Evolutionary conservation across 495 filamentous ascomycete genomes (phyloP), one percentile per base, ranked within the genome.

Genomic region (Alectoria sarmentosa): DNA sequence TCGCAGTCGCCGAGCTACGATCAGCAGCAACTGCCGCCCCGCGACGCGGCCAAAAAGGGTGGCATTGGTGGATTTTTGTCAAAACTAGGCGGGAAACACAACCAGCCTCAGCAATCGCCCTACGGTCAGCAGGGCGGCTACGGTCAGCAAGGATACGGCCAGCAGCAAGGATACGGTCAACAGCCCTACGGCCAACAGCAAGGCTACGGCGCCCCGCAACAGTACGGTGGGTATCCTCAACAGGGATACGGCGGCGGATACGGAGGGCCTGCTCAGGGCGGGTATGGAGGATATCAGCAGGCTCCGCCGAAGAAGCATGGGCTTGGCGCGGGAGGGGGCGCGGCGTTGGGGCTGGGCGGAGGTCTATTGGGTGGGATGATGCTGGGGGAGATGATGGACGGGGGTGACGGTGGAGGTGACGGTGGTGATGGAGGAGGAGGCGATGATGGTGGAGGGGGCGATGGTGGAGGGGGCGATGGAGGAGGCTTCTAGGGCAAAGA

Each of bases 321-420:
- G 49, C 80, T 90, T 78, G 89, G 88, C 28, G 78, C 78, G 52
- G 83, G 78, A 2, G 89, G 89, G 55, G 89, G 83, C 34, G 88
- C 87, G 13, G 90, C 90, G 23, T 74, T 93, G 65, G 90, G 90
- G 73, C 70, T 90, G 13, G 90, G 90, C 56, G 90, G 86, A 62
- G 90, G 90, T 61, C 66, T 95, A 69, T 48, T 92, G 4, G 90
- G 89, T 65, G 90, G 90, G 15, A 76, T 79, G 67, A 57, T 92
- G 71, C 70, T 95, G 48, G 87, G 80, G 5, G 81, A 89, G 70
- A 86, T 84, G 14, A 76, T 90, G 55, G 72, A 85, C 54, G 86
- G 87, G 64, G 69, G 80, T 58, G 67, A 87, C 66, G 75, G 86
- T 61, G 74, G 82, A 32, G 78, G 78, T 23, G 80, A 73, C 67